These are phyloP conservation scores for Graphilbum fragrans DNA, from an alignment of 2,329 filamentous ascomycete genomes.

Conservation along the genomic window DNA sequence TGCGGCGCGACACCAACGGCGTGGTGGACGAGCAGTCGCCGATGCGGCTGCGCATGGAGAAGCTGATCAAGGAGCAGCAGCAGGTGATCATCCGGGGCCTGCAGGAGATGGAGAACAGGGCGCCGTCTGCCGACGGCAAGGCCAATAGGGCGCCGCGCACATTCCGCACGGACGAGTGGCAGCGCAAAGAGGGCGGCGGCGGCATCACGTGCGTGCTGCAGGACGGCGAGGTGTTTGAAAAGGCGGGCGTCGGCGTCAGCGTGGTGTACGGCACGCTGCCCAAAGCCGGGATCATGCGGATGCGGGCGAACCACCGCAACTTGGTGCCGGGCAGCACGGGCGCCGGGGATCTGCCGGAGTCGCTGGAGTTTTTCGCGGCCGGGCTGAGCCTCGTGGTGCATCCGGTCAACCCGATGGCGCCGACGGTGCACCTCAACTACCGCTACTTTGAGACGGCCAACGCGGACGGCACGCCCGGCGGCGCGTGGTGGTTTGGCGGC, in stretches of 20 bases:
- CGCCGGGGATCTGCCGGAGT: conserved; percentile 48
- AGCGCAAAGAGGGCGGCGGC: conserved; percentile 75
- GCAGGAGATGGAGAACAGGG: conserved; percentile 44
- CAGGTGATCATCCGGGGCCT: conserved; percentile 74
- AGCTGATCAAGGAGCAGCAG: conserved; percentile 89
- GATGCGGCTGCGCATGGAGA: conserved; percentile 96
- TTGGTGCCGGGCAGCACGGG: conserved; percentile 40
- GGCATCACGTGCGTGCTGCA: conserved; percentile 92
- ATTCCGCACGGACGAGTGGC: conserved; percentile 81
- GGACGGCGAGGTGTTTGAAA: conserved; percentile 94
- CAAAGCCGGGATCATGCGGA: conserved; percentile 76
- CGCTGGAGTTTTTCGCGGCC: conserved; percentile 87
- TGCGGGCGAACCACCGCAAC: conserved; percentile 91
- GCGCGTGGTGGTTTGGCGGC: conserved; percentile 97
- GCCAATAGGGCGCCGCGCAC: conserved; percentile 27
- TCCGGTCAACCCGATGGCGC: conserved; percentile 90
- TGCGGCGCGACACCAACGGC: conserved; percentile 60
- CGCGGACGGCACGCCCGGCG: conserved; percentile 62
- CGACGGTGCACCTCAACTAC: conserved; percentile 96
- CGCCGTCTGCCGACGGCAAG: conserved; percentile 4
- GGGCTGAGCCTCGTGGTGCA: conserved; percentile 89
- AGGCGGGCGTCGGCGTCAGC: conserved; percentile 89
- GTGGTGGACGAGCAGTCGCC: conserved; percentile 65
- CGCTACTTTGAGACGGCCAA: conserved; percentile 96
- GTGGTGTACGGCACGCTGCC: conserved; percentile 89